Percentiles rank a stretch among this genome's conserved stretches.
These are phyloP conservation scores for Candida qinlingensis DNA, from an alignment of 805 yeast species.

Conservation along the genomic window DNA sequence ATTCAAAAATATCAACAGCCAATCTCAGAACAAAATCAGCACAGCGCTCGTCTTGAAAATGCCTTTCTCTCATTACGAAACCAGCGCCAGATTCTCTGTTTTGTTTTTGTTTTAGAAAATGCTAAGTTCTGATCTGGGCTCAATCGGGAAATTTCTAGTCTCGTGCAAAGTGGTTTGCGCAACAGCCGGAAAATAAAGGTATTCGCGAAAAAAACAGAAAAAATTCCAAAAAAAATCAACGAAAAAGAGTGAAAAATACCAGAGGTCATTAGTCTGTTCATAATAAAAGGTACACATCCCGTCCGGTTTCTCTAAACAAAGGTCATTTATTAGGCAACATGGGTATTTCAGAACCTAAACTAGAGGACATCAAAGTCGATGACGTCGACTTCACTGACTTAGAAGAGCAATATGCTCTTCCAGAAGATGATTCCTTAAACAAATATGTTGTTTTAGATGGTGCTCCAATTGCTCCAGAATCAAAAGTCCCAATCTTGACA, in stretches of 20 bases:
- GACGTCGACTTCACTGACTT: slow-evolving; percentile 80
- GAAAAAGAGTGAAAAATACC: background rate
- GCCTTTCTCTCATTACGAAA: background rate
- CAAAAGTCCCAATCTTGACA: slow-evolving; percentile 75
- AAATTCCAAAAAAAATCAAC: background rate
- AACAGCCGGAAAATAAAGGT: too few species aligned
- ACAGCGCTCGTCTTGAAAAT: background rate
- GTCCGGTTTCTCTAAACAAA: background rate
- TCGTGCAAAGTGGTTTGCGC: too few species aligned
- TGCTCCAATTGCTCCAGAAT: slow-evolving; percentile 90
- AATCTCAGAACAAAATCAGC: too few species aligned
- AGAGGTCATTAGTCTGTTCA: background rate
- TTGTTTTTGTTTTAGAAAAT: background rate
- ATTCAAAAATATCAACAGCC: too few species aligned
- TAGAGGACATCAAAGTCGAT: slow-evolving; percentile 49
- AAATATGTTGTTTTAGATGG: slow-evolving; percentile 87
- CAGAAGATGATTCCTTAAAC: slow-evolving; percentile 59
- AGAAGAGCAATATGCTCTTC: slow-evolving; percentile 67
- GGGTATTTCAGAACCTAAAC: slow-evolving; percentile 29
- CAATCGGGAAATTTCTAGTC: background rate
- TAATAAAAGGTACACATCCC: too few species aligned
- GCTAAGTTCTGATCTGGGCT: background rate
- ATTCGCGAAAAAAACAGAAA: background rate
- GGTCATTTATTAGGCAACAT: background rate
- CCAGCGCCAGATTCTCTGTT: background rate